A percentile compares a stretch with the other conserved stretches of the same genome.
Conservation (phyloP, 169 alveolate genomes). For the Cryptosporidium sp. region DNA sequence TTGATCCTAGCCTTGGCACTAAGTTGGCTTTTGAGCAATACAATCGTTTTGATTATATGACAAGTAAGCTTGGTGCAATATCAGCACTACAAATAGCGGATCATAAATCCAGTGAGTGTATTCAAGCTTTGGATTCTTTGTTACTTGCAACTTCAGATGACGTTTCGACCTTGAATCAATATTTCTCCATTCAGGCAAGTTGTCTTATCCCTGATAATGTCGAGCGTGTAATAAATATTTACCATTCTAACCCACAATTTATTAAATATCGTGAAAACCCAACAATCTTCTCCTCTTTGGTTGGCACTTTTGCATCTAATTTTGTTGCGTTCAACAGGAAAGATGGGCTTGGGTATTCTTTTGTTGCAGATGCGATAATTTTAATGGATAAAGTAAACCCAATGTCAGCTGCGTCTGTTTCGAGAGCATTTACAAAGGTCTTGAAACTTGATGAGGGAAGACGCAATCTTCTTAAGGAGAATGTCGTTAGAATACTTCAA, state of each 20-base stretch:
- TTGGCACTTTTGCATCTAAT: conserved; percentile 84
- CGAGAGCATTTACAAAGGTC: conserved; percentile 59
- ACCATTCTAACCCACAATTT: conserved; percentile 54
- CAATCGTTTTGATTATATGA: conserved; percentile 25
- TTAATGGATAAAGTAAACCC: conserved; percentile 84
- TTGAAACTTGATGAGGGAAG: conserved; percentile 45
- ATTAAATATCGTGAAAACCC: conserved; percentile 39
- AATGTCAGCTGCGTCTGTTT: conserved; percentile 81
- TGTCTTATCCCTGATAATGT: conserved; percentile 48
- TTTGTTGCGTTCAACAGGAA: conserved; percentile 82
- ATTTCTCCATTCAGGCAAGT: conserved; percentile 33
- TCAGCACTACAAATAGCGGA: conserved; percentile 37
- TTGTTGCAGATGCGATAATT: conserved; percentile 85
- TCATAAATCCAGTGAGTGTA: conserved; percentile 38
- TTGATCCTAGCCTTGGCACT: conserved; percentile 32
- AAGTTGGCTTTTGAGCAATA: conserved; percentile 49
- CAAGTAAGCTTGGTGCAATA: conserved; percentile 65
- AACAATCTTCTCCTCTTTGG: conserved; percentile 49
- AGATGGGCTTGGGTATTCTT: conserved; percentile 86
- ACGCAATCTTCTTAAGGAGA: not conserved
- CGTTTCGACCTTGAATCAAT: conserved; percentile 30
- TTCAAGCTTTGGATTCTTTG: conserved; percentile 30
- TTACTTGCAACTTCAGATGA: conserved; percentile 23
- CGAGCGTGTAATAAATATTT: conserved; percentile 31
- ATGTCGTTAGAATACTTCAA: conserved; percentile 30